Evolutionary conservation across 345 rosid genomes (phyloP).

Genomic region (Populus nigra): DNA sequence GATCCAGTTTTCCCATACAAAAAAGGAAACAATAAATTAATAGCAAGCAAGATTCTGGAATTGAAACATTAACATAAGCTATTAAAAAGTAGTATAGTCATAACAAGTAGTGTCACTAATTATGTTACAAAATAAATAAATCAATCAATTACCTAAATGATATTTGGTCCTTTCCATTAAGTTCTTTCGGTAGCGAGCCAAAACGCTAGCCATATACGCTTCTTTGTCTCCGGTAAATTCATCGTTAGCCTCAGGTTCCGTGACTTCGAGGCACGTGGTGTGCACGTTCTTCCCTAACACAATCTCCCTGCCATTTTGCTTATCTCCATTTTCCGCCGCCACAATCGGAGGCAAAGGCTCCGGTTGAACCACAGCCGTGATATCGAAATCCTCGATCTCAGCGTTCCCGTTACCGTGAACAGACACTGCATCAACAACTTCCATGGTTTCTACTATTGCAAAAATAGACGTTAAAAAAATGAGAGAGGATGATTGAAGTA

Average conservation of each 20-base stretch:
- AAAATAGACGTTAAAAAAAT: not conserved
- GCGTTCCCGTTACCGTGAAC: not conserved
- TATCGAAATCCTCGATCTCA: conserved; percentile 27
- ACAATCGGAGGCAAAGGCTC: conserved; percentile 52
- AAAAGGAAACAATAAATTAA: not conserved
- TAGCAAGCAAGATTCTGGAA: not conserved
- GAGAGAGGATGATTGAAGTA: not conserved
- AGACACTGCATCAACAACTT: not conserved
- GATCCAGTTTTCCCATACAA: too few species aligned
- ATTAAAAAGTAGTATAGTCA: not conserved
- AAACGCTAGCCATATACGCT: conserved; percentile 89
- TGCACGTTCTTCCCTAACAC: conserved; percentile 82
- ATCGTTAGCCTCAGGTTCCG: conserved; percentile 87
- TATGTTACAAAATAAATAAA: not conserved
- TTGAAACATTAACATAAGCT: not conserved
- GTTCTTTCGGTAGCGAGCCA: conserved; percentile 80
- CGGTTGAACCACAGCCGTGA: conserved; percentile 28
- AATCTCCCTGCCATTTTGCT: conserved; percentile 48
- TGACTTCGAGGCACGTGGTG: conserved; percentile 73
- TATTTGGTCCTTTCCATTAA: conserved; percentile 71
- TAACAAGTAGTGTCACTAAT: too few species aligned
- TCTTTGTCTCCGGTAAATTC: conserved; percentile 89
- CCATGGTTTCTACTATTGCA: not conserved
- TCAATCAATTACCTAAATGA: conserved; percentile 55
- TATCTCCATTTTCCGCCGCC: conserved; percentile 11